phyloP scores from a whole-genome alignment of 2,329 filamentous ascomycete species.

The Venturia aucupariae region DNA sequence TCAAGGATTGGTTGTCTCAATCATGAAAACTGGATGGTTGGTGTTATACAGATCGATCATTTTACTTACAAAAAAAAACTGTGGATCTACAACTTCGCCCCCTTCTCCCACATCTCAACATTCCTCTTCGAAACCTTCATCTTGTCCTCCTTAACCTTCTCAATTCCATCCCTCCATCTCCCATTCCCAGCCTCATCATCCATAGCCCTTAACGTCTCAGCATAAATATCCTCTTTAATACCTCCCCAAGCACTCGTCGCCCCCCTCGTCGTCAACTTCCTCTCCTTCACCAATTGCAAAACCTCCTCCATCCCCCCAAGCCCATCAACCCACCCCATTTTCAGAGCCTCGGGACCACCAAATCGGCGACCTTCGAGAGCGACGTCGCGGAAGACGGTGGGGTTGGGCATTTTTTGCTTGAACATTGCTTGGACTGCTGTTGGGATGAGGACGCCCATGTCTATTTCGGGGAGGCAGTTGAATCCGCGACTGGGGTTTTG shows the following conservation, averaged over 20 bases:
- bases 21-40: no score
- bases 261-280: conserved; percentile 52
- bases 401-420: conserved; percentile 51
- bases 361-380: conserved; percentile 68
- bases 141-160: conserved; percentile 27
- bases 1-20: no score
- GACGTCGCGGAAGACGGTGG: conserved; percentile 49
- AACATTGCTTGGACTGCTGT: conserved; percentile 68
- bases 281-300: conserved; percentile 49
- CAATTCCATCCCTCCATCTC: conserved; percentile 31
- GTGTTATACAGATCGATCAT: no score
- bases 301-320: conserved; percentile 57
- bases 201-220: conserved; percentile 43
- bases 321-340: conserved; percentile 59
- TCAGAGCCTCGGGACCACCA: conserved; percentile 52
- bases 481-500: conserved; percentile 64
- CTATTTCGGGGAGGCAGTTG: conserved; percentile 71
- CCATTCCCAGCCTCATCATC: conserved; percentile 43
- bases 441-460: conserved; percentile 67
- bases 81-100: conserved; percentile 30
- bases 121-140: conserved; percentile 25
- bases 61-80: not conserved
- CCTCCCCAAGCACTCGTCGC: conserved; percentile 58
- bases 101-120: conserved; percentile 40
- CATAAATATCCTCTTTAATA: conserved; percentile 69